Percentiles rank a stretch among this genome's conserved stretches.
phyloP scores from a whole-genome alignment of 371 early-diverging fungal species.

The Gilbertella persicaria region DNA sequence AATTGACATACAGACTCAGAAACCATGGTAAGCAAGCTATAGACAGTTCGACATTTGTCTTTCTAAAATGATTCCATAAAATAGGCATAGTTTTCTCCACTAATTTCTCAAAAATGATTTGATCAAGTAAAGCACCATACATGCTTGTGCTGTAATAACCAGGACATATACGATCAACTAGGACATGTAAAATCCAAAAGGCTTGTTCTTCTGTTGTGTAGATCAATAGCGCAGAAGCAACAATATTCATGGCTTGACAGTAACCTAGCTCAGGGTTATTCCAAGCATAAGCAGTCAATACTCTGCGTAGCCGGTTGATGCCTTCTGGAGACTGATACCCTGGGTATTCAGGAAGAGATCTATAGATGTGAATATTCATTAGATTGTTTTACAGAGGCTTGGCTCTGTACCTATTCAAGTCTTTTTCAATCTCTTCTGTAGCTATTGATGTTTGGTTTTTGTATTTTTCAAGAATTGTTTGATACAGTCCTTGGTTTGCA shows the following conservation, averaged over 20 bases:
- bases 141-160: constrained; percentile 96
- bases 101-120: constrained; percentile 89
- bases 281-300: constrained; percentile 86
- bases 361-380: no score
- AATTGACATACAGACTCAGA: constrained; percentile 91
- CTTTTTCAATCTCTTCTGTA: constrained; percentile 97
- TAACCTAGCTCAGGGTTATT: constrained; percentile 93
- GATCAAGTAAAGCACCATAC: constrained; percentile 96
- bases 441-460: constrained; percentile 69
- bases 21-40: constrained; percentile 97
- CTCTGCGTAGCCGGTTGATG: constrained; percentile 86
- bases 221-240: constrained; percentile 91
- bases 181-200: constrained; percentile 89
- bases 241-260: constrained; percentile 99
- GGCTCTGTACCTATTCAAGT: constrained; percentile 90
- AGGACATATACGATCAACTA: constrained; percentile 90
- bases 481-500: constrained; percentile 83
- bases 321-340: constrained; percentile 93
- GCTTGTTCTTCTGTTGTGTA: constrained; percentile 96
- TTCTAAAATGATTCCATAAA: constrained; percentile 78
- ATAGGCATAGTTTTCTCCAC: constrained; percentile 79
- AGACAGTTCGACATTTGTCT: constrained; percentile 90
- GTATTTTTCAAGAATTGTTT: constrained; percentile 74
- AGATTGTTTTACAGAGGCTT: no score
- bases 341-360: constrained; percentile 90